Evolutionary conservation across 1,284 basidiomycete genomes (phyloP).

Genomic region (Leccinum solheimii): DNA sequence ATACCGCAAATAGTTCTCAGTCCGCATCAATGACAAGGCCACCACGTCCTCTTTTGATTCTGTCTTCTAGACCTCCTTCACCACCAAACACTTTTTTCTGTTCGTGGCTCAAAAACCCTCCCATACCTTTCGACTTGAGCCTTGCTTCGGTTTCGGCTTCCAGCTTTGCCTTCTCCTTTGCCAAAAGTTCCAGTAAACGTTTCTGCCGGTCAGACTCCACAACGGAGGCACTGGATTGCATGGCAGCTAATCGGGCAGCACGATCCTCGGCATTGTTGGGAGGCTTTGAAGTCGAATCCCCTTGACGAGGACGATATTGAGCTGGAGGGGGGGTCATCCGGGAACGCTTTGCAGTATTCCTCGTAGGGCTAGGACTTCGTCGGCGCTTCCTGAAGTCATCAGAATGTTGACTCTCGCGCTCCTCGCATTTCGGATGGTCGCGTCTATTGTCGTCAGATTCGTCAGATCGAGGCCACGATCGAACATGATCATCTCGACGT

Average conservation of each 20-base stretch:
- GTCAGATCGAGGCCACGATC: slow-evolving; percentile 45
- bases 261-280: slow-evolving; percentile 53
- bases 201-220: slow-evolving; percentile 70
- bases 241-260: slow-evolving; percentile 82
- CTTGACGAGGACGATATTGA: slow-evolving; percentile 25
- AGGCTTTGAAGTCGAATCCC: slow-evolving; percentile 23
- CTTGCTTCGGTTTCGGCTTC: slow-evolving; percentile 64
- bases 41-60: slow-evolving; percentile 65
- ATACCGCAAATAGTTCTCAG: slow-evolving; percentile 23
- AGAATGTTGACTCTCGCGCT: slow-evolving; percentile 21
- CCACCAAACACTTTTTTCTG: slow-evolving; percentile 80
- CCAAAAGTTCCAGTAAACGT: slow-evolving; percentile 60
- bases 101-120: slow-evolving; percentile 68
- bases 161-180: slow-evolving; percentile 71
- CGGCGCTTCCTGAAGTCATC: slow-evolving; percentile 44
- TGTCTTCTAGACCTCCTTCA: slow-evolving; percentile 71
- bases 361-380: slow-evolving; percentile 45
- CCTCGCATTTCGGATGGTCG: slow-evolving; percentile 27
- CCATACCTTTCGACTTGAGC: slow-evolving; percentile 69
- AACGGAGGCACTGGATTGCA: slow-evolving; percentile 70
- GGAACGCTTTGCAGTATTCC: slow-evolving; percentile 39
- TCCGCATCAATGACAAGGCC: slow-evolving; percentile 63
- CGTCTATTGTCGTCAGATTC: slow-evolving; percentile 46
- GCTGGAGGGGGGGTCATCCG: slow-evolving; percentile 41
- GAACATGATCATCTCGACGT: slow-evolving; percentile 30